phyloP scores from a whole-genome alignment of 1,284 basidiomycete genomes.

The Cryptococcus hybrid region DNA sequence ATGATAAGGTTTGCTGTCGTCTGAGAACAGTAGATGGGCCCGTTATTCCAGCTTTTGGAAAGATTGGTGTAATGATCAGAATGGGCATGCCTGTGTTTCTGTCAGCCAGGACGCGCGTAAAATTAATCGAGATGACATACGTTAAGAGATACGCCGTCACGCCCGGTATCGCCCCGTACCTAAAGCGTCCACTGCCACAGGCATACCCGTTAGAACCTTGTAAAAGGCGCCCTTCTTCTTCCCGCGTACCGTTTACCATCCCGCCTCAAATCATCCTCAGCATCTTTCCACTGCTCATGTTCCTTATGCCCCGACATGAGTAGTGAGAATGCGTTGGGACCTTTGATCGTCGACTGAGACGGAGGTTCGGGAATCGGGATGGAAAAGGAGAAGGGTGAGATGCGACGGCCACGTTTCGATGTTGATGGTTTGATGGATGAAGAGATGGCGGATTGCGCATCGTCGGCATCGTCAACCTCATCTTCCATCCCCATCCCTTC shows the following conservation, averaged over 20 bases:
- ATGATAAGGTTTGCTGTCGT: slow-evolving; percentile 87
- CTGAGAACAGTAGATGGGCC: slow-evolving; percentile 92
- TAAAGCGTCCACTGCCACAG: slow-evolving; percentile 91
- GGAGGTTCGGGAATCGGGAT: slow-evolving; percentile 17
- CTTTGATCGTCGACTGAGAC: slow-evolving; percentile 11
- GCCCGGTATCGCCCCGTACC: slow-evolving; percentile 84
- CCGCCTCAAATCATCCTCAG: slow-evolving; percentile 50
- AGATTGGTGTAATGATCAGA: slow-evolving; percentile 93
- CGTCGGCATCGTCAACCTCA: slow-evolving; percentile 23
- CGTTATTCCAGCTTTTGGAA: slow-evolving; percentile 79
- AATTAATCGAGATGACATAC: slow-evolving; percentile 51
- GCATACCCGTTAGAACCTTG: slow-evolving; percentile 94
- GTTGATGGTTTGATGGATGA: slow-evolving; percentile 1
- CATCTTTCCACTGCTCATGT: slow-evolving; percentile 79
- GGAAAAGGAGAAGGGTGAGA: slow-evolving; percentile 27
- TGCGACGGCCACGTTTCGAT: slow-evolving; percentile 15
- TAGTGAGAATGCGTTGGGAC: slow-evolving; percentile 64
- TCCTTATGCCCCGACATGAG: slow-evolving; percentile 81
- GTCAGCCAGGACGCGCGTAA: neutral
- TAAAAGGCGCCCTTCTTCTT: slow-evolving; percentile 80
- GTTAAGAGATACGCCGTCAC: slow-evolving; percentile 87
- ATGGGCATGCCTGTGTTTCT: slow-evolving; percentile 72
- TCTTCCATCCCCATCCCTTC: slow-evolving; percentile 50
- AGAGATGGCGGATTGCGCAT: neutral
- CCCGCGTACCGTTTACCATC: slow-evolving; percentile 52